Conservation (phyloP, 495 filamentous ascomycete genomes). For the Hypoxylon lienhwacheense region DNA sequence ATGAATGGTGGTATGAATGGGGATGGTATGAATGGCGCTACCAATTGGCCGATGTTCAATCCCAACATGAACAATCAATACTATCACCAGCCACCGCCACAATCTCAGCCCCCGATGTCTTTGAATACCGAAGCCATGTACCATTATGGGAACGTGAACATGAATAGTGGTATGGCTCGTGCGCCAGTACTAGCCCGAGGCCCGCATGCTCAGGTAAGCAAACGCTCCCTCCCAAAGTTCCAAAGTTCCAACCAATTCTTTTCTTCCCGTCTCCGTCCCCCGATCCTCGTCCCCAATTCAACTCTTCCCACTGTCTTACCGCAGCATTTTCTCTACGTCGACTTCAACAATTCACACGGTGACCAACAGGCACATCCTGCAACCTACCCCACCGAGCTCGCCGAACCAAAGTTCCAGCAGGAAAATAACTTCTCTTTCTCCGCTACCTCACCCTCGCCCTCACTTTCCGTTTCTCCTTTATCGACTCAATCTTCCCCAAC, state of each 20-base stretch:
- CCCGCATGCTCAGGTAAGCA: neutral
- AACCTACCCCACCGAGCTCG: slow-evolving; percentile 17
- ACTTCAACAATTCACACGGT: slow-evolving; percentile 29
- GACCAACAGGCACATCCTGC: slow-evolving; percentile 14
- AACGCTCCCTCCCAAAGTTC: neutral
- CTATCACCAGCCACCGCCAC: no score
- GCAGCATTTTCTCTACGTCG: slow-evolving; percentile 16
- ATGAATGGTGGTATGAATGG: no score
- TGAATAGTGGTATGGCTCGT: neutral
- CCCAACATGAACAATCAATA: no score
- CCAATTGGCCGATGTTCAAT: no score
- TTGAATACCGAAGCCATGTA: no score
- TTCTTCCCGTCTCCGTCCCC: slow-evolving; percentile 4
- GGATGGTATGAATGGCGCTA: no score
- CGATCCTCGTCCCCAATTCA: slow-evolving; percentile 24
- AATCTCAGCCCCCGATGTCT: no score
- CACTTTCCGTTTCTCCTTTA: neutral
- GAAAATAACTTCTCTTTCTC: slow-evolving; percentile 4
- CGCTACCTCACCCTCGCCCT: neutral
- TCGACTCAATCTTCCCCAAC: slow-evolving; percentile 13
- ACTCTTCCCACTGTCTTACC: slow-evolving; percentile 29
- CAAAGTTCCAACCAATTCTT: slow-evolving; percentile 17
- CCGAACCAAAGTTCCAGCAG: slow-evolving; percentile 2
- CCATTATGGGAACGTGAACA: no score
- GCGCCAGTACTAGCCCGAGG: neutral